A percentile compares a stretch with the other conserved stretches of the same genome.
phyloP scores from a whole-genome alignment of 495 filamentous ascomycete species.

The Lentithecium fluviatile region DNA sequence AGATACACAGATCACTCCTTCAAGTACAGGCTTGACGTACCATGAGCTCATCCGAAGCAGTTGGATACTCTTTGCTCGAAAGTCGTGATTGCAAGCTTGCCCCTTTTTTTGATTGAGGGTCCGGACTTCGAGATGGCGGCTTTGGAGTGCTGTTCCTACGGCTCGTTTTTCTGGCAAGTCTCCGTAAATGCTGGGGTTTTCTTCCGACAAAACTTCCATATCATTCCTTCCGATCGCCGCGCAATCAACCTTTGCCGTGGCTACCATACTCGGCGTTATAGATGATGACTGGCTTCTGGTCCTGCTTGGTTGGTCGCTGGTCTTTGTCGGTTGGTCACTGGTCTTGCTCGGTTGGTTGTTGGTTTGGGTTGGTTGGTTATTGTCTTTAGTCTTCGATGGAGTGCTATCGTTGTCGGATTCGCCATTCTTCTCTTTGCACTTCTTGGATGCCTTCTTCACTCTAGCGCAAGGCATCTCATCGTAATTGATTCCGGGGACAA shows the following conservation, averaged over 20 bases:
- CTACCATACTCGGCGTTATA: background rate
- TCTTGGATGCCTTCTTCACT: constrained; percentile 17
- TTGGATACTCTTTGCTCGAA: constrained; percentile 18
- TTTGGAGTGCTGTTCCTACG: constrained; percentile 3
- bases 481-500: constrained; percentile 16
- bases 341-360: background rate
- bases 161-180: constrained; percentile 1
- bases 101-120: background rate
- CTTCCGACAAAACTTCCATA: constrained; percentile 5
- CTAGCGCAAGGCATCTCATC: constrained; percentile 15
- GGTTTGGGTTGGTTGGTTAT: background rate
- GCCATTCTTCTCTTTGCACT: constrained; percentile 17
- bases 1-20: background rate
- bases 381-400: constrained; percentile 14
- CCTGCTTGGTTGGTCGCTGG: background rate
- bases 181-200: background rate
- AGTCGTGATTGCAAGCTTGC: constrained; percentile 3
- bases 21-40: constrained; percentile 9
- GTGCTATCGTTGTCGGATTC: constrained; percentile 2
- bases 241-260: constrained; percentile 9
- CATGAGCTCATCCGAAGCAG: constrained; percentile 5
- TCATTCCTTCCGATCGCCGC: constrained; percentile 11
- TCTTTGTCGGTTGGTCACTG: no score
- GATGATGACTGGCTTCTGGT: constrained; percentile 1
- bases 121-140: constrained; percentile 7